A percentile compares a stretch with the other conserved stretches of the same genome.
These are phyloP conservation scores for Jackrogersella multiformis DNA, from an alignment of 495 filamentous ascomycete species.

Conservation along the genomic window DNA sequence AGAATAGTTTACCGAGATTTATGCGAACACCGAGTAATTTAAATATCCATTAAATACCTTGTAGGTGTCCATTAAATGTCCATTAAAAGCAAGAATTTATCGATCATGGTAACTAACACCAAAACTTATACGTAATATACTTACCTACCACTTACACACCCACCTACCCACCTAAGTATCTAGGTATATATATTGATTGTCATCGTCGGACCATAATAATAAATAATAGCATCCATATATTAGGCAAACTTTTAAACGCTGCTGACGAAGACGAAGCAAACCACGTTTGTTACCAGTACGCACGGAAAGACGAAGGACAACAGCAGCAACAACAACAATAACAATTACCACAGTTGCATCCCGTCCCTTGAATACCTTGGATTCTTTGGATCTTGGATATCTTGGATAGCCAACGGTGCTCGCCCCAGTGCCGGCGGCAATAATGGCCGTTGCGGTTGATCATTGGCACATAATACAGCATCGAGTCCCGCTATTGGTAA, in stretches of 20 bases:
- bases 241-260: constrained; percentile 27
- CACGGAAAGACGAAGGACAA: constrained; percentile 9
- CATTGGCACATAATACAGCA: constrained; percentile 33
- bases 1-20: constrained; percentile 10
- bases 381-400: neutral
- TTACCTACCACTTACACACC: no score
- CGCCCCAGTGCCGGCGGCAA: constrained; percentile 34
- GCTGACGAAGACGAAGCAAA: constrained; percentile 19
- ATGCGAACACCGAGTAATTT: constrained; percentile 16
- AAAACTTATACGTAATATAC: no score
- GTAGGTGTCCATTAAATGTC: neutral
- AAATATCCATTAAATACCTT: neutral
- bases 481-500: constrained; percentile 33
- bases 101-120: constrained; percentile 4
- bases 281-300: constrained; percentile 4
- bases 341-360: constrained; percentile 5
- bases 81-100: neutral
- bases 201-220: constrained; percentile 11
- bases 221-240: constrained; percentile 11
- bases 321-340: no score
- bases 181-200: constrained; percentile 15
- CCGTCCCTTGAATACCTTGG: neutral
- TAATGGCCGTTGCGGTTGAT: constrained; percentile 31
- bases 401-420: neutral
- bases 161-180: no score